These are phyloP conservation scores for Alternaria arborescens DNA, from an alignment of 2,329 filamentous ascomycete species.

Conservation along the genomic window DNA sequence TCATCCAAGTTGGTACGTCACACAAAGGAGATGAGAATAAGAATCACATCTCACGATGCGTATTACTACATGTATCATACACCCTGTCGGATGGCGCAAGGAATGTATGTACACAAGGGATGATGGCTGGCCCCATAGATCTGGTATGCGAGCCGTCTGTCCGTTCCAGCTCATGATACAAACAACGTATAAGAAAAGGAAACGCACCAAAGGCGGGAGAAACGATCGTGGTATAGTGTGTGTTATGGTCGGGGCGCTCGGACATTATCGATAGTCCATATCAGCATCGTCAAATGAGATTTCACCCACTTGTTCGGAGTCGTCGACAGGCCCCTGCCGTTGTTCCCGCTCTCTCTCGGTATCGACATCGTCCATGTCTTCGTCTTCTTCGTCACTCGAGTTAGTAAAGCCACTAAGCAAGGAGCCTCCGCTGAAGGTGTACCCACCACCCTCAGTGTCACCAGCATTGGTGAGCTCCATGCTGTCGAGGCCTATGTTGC, in stretches of 20 bases:
- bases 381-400: conserved; percentile 94
- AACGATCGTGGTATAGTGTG: conserved; percentile 40
- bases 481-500: conserved; percentile 61
- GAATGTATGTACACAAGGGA: conserved; percentile 40
- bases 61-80: conserved; percentile 46
- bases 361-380: conserved; percentile 87
- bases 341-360: conserved; percentile 66
- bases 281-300: conserved; percentile 69
- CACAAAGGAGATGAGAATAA: conserved; percentile 26
- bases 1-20: conserved; percentile 15
- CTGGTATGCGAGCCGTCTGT: conserved; percentile 14
- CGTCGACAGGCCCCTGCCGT: conserved; percentile 57
- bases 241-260: conserved; percentile 30
- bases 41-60: conserved; percentile 28
- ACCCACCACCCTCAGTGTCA: conserved; percentile 75
- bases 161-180: conserved; percentile 17
- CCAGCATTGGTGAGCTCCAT: conserved; percentile 72
- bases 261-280: conserved; percentile 65
- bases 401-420: conserved; percentile 91
- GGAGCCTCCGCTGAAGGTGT: conserved; percentile 76
- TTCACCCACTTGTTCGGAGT: conserved; percentile 73
- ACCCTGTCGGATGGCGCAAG: conserved; percentile 29
- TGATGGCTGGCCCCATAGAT: conserved; percentile 19
- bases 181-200: conserved; percentile 32
- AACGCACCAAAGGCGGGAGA: conserved; percentile 52